Base-by-base conservation (phyloP, 768 basidiomycete species). In the Pleurotus ostreatus region DNA sequence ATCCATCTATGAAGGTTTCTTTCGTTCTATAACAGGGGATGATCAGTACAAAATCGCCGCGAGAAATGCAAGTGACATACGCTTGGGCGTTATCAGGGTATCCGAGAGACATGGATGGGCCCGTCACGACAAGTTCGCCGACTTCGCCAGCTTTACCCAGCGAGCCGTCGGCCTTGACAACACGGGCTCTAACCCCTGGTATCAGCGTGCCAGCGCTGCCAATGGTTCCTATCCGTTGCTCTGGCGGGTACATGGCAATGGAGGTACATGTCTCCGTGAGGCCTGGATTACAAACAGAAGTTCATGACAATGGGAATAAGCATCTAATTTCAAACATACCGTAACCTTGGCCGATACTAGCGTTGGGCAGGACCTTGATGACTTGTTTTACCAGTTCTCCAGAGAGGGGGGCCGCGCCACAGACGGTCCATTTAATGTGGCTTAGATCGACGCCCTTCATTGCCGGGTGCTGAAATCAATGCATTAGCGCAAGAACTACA, bases 321-420 rank as follows among this genome's bases (percentile, higher is more conserved):
- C 9, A 34, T 11, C 7, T 12, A 26, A 2, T 5, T 16, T n/a
- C 3, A 9, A 30, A 60, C 69, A 2, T 22, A 81, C 84, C 84
- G 66, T 83, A 86, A 55, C 81, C 85, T 69, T 86, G 85, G 7
- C 84, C 84, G 46, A 86, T 79, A n/a, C 67, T 68, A 8, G 83
- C 82, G 55, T 85, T 81, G 1, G 85, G 84, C 13, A 86, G 64
- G 7, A 84, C 56, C 47, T 74, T 63, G n/a, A 69, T 62, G 43
- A 85, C 38, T 55, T 73, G 66, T 23, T 68, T 55, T 68, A 81
- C 74, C 9, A 86, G 71, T 45, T 84, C 83, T 11, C 78, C 78
- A 4, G 82, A 82, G 16, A 88, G 63, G 7, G 86, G 86, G 1
- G 86, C 86, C 15, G 84, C 86, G 39, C 86, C 86, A 49, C 73